phyloP scores from a whole-genome alignment of 2,329 filamentous ascomycete genomes.

The Geoglossum cookeanum region DNA sequence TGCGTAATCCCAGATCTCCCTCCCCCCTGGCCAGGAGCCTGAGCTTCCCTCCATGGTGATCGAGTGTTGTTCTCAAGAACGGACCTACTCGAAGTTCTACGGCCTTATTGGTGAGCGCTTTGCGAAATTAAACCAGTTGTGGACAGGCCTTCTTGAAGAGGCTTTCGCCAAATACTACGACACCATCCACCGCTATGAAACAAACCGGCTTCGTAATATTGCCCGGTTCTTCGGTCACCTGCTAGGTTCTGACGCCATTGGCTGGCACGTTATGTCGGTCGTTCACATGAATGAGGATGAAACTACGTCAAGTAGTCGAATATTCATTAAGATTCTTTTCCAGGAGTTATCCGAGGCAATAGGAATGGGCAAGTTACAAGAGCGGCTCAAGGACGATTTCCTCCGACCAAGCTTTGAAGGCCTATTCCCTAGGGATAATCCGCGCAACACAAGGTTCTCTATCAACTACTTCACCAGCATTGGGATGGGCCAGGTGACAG shows the following conservation, averaged over 20 bases:
- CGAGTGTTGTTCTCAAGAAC: conserved; percentile 90
- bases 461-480: conserved; percentile 99
- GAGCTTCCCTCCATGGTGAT: conserved; percentile 95
- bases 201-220: conserved; percentile 85
- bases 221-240: conserved; percentile 89
- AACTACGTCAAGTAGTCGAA: conserved; percentile 87
- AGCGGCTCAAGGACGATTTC: conserved; percentile 57
- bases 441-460: conserved; percentile 81
- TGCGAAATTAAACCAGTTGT: conserved; percentile 85
- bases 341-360: conserved; percentile 78
- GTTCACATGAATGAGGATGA: conserved; percentile 92
- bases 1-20: conserved; percentile 36
- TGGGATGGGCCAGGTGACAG: conserved; percentile 83
- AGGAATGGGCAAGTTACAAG: conserved; percentile 61
- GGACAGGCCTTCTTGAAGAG: conserved; percentile 83
- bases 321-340: conserved; percentile 96
- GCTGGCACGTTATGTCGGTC: conserved; percentile 73
- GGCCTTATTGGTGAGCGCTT: conserved; percentile 88
- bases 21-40: conserved; percentile 69
- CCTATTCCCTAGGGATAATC: conserved; percentile 75
- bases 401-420: conserved; percentile 64
- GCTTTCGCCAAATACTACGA: conserved; percentile 88
- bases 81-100: conserved; percentile 95
- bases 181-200: conserved; percentile 93
- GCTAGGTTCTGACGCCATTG: conserved; percentile 69